Base-by-base conservation (phyloP, 148 eudicot genomes). In the Rhododendron ovatum region DNA sequence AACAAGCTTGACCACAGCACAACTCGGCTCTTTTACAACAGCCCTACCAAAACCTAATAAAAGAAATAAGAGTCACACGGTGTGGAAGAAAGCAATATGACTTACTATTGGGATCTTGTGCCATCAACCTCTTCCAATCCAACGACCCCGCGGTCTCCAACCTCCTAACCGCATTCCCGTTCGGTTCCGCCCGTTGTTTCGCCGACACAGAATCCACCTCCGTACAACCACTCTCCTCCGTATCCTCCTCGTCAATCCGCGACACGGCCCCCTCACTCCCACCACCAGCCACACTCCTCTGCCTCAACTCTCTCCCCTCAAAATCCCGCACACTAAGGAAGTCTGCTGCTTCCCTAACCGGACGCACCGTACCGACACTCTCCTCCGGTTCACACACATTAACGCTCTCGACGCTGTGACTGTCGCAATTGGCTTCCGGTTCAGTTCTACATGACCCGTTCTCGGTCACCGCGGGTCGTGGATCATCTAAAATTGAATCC, bases 91-190 rank as follows among this genome's bases (percentile, higher is more conserved):
- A n/a, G 2, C 26, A 78, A 30, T 9, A 47, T 9, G 17, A 84
- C 94, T 91, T 86, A 96, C 99, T 48, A 74, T 87, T 79, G 26
- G 94, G 94, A 90, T 96, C 96, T 61, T 90, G 91, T 5, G 92
- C 90, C 92, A 92, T 93, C 79, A 94, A 47, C 26, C 84, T 89
- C 69, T 90, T 91, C 99, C 99, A 95, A 92, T 96, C 98, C 91
- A 95, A 80, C 0, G 96, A 93, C 57, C 84, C 93, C 0, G 90
- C 93, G 35, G 85, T 94, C 86, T 92, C 95, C 92, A 95, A 84
- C 81, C 86, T 91, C 87, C 89, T 81, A 17, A 37, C 53, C 30
- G 55, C 84, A 43, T 69, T 88, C 14, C 26, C 26, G 50, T 89
- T 89, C 55, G 81, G 71, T 37, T 91, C 94, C 83, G 30, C 87